Base-by-base conservation (phyloP, 768 basidiomycete species). In the Suillus plorans region DNA sequence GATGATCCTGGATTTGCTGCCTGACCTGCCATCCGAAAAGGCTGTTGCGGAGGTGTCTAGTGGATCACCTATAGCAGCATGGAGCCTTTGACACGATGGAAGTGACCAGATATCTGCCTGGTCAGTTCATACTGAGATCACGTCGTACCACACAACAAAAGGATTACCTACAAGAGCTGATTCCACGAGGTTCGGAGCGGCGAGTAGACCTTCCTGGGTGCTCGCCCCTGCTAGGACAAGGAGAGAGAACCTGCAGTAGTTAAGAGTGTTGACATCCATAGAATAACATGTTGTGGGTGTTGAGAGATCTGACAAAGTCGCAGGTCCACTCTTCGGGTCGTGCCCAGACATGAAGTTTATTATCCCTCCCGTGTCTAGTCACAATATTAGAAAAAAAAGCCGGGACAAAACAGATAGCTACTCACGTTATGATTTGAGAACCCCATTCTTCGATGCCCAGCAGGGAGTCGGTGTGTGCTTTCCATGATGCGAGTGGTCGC, bases 71-170 rank as follows among this genome's bases (percentile, higher is more conserved):
- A 99, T 84, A 0, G 93, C 93, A 1, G 95, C 93, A 71, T 97
- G 95, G 4, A 95, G 69, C 41, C 97, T 81, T 56, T 86, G 78
- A 62, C 80, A 75, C 1, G 82, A 80, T 0, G 95, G 94, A 10
- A 98, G 74, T 12, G 82, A 78, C 89, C 96, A 99, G 16, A 99
- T 79, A 73, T 99, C 97, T 13, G 89, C 91, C 95, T 97, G 68
- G 28, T 41, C 16, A 28, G 28, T 42, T 31, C 12, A 34, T 20
- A 45, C 41, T 64, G 63, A 63, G 34, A 45, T 49, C 25, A 28
- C 25, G 9, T 58, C 6, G 36, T 62, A 50, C 37, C 61, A 9
- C 20, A 44, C 22, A 31, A 6, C 9, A 28, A 6, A 31, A 13
- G 5, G 39, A 22, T 52, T 16, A 2, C 57, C 85, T 73, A 94